A percentile compares a stretch with the other conserved stretches of the same genome.
Evolutionary conservation across 1,284 basidiomycete species (phyloP).

Genomic region (Ustilago shanxiensis): DNA sequence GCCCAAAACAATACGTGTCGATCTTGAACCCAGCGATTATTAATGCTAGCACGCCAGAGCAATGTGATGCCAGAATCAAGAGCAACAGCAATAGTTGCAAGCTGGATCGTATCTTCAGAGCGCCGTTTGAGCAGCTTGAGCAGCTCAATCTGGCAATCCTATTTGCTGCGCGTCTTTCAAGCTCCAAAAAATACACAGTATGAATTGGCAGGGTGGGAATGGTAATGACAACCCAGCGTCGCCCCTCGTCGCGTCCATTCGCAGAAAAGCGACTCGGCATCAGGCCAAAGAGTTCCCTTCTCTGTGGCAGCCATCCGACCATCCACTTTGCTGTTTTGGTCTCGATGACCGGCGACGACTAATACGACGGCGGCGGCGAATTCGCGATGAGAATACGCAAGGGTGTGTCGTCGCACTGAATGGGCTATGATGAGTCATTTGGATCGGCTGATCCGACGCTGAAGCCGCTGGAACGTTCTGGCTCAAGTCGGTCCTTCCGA

Average conservation of each 20-base stretch:
- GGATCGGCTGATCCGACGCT: background rate
- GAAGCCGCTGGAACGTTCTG: background rate
- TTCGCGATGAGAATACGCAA: background rate
- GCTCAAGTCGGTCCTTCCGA: too few relatives aligned
- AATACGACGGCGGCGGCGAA: background rate
- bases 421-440: background rate
- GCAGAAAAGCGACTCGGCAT: background rate
- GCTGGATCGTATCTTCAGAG: too few relatives aligned
- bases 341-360: background rate
- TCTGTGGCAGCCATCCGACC: background rate
- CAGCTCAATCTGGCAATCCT: too few relatives aligned
- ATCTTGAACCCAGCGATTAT: background rate
- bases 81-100: too few relatives aligned
- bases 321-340: background rate
- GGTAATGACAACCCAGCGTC: too few relatives aligned
- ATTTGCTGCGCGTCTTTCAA: too few relatives aligned
- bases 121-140: too few relatives aligned
- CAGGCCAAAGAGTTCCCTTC: background rate
- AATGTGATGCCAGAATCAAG: background rate
- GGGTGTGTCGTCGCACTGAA: background rate
- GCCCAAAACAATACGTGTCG: background rate
- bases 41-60: background rate
- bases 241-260: conserved; percentile 11
- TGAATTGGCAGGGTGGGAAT: background rate
- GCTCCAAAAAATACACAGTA: too few relatives aligned